Evolutionary conservation across 257 asterid species (phyloP).

Genomic region (Solanum chmielewskii): DNA sequence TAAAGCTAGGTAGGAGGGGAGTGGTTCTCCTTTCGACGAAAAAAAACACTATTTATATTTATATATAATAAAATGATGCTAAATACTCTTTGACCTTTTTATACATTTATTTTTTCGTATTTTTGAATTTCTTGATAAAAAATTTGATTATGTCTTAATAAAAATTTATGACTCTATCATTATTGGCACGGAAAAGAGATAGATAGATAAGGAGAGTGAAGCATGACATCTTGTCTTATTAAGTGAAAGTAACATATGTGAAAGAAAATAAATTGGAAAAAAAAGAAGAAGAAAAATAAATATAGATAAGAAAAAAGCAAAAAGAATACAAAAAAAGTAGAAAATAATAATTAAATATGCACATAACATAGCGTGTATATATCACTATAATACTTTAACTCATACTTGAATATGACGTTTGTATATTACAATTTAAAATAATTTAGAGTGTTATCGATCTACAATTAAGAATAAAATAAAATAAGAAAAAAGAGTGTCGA

Average conservation of each 20-base stretch:
- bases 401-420: neutral
- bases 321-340: too few species aligned
- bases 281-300: neutral
- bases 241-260: neutral
- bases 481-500: too few species aligned
- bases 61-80: too few species aligned
- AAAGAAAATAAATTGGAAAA: neutral
- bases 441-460: neutral
- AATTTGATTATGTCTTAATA: rapidly evolving
- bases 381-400: neutral
- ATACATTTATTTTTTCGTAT: too few species aligned
- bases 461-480: too few species aligned
- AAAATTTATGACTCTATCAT: rapidly evolving
- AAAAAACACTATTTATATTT: too few species aligned
- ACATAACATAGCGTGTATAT: neutral
- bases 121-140: too few species aligned
- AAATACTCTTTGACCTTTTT: too few species aligned
- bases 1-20: neutral
- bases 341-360: neutral
- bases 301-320: neutral
- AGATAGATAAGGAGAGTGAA: neutral
- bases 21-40: too few species aligned
- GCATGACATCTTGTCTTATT: neutral
- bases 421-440: neutral
- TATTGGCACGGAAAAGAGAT: too few species aligned